Conservation (phyloP, 208 protist genomes). For the Leishmania guyanensis region DNA sequence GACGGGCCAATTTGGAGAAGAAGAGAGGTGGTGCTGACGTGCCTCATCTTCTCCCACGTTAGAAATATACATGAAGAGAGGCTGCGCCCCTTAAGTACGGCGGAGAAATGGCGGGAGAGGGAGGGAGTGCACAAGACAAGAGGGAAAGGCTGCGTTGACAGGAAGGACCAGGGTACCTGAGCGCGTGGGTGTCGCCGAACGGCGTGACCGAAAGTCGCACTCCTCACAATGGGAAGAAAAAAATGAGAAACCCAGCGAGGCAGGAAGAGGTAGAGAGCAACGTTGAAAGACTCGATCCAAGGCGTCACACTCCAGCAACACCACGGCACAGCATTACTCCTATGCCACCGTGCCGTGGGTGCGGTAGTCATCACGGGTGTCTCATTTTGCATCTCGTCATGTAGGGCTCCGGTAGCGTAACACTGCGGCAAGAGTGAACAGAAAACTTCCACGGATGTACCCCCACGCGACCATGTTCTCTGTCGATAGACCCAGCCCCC, state of each 20-base stretch:
- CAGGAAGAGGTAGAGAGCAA: neutral
- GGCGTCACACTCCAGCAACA: neutral
- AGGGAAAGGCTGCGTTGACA: neutral
- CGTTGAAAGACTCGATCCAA: neutral
- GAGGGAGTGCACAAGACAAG: neutral
- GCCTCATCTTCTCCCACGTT: neutral
- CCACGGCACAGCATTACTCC: neutral
- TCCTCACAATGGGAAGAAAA: neutral
- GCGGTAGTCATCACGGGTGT: neutral
- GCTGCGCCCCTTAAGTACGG: neutral
- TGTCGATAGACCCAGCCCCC: neutral
- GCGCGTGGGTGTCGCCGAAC: neutral
- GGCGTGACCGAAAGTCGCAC: neutral
- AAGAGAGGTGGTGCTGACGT: neutral
- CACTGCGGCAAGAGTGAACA: neutral
- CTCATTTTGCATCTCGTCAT: neutral
- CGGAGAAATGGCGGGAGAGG: neutral
- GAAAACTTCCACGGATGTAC: neutral
- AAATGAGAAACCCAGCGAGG: neutral
- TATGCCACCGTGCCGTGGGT: neutral
- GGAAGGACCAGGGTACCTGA: neutral
- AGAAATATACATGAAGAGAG: conserved; percentile 3
- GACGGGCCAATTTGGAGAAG: neutral
- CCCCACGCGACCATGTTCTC: neutral
- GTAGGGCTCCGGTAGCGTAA: neutral